Percentiles rank a stretch among this genome's conserved stretches.
These are phyloP conservation scores for Phytophthora pisi DNA, from an alignment of 352 stramenopile species.

Conservation along the genomic window DNA sequence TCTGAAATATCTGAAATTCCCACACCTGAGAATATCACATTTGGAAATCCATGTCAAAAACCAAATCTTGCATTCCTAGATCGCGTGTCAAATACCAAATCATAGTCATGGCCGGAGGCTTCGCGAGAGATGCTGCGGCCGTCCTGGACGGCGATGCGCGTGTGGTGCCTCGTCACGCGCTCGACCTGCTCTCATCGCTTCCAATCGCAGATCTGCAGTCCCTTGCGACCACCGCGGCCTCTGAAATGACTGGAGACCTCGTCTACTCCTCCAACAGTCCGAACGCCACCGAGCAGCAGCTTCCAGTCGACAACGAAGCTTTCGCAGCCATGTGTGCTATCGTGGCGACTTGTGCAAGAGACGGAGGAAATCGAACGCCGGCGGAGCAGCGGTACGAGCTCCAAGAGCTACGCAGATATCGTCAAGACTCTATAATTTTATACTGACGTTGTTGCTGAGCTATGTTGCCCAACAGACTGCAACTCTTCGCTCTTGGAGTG, in stretches of 20 bases:
- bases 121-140: conserved; percentile 5
- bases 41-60: not conserved
- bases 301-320: conserved; percentile 9
- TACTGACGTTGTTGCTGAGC: not conserved
- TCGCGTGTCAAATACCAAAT: not conserved
- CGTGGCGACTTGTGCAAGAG: conserved; percentile 26
- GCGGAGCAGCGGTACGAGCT: conserved; percentile 27
- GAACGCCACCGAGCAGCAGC: conserved; percentile 9
- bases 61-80: not conserved
- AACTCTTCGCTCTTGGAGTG: conserved; percentile 38
- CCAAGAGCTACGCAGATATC: not conserved
- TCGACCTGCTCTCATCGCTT: conserved; percentile 18
- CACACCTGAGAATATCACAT: conserved; percentile 7
- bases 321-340: conserved; percentile 43
- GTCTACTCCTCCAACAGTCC: not conserved
- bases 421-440: conserved; percentile 14
- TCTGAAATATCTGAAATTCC: not conserved
- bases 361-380: conserved; percentile 14
- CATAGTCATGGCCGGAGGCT: conserved; percentile 20
- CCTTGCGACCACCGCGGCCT: conserved; percentile 27
- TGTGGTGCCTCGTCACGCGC: conserved; percentile 18
- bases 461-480: conserved; percentile 19
- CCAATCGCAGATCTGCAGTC: conserved; percentile 24
- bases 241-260: conserved; percentile 26
- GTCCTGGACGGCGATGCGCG: conserved; percentile 25